Percentiles rank a stretch among this genome's conserved stretches.
These are phyloP conservation scores for Fusarium ramigenum DNA, from an alignment of 2,329 filamentous ascomycete species.

Conservation along the genomic window DNA sequence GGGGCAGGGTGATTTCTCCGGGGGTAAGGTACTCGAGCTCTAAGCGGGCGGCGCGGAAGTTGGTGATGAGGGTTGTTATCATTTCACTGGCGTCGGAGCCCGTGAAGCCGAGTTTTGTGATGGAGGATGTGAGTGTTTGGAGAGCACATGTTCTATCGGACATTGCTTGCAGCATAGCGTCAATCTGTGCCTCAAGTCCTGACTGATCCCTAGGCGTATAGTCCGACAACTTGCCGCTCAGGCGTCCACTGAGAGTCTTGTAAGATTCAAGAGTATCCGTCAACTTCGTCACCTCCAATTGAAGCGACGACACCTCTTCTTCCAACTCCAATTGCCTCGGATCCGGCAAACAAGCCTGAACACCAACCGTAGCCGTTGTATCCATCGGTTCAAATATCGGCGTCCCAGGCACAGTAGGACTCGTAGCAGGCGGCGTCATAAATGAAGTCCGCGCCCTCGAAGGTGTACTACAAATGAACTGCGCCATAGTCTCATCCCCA, in stretches of 20 bases:
- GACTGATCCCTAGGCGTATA: slow-evolving; percentile 24
- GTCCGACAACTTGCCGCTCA: slow-evolving; percentile 49
- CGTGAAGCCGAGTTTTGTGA: slow-evolving; percentile 61
- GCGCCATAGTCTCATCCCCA: slow-evolving; percentile 61
- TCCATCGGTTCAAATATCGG: slow-evolving; percentile 48
- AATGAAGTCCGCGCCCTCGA: slow-evolving; percentile 57
- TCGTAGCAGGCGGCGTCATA: slow-evolving; percentile 65
- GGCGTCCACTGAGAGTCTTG: slow-evolving; percentile 51
- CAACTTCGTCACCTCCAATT: slow-evolving; percentile 59
- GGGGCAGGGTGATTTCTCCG: slow-evolving; percentile 64
- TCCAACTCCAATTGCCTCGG: slow-evolving; percentile 54
- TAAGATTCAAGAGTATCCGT: slow-evolving; percentile 59
- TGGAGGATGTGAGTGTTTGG: slow-evolving; percentile 54
- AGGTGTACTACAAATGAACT: slow-evolving; percentile 63
- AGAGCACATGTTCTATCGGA: slow-evolving; percentile 61
- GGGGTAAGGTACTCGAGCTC: slow-evolving; percentile 71
- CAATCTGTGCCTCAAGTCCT: slow-evolving; percentile 55
- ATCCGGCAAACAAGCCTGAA: slow-evolving; percentile 50
- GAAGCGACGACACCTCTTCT: slow-evolving; percentile 59
- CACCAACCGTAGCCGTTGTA: slow-evolving; percentile 12
- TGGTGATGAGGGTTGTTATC: slow-evolving; percentile 56
- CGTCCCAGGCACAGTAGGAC: slow-evolving; percentile 52
- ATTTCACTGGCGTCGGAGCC: slow-evolving; percentile 59
- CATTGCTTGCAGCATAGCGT: slow-evolving; percentile 55
- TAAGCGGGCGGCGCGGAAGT: slow-evolving; percentile 65